Evolutionary conservation across 139 green algal species (phyloP).

Genomic region (Desmodesmus armatus): DNA sequence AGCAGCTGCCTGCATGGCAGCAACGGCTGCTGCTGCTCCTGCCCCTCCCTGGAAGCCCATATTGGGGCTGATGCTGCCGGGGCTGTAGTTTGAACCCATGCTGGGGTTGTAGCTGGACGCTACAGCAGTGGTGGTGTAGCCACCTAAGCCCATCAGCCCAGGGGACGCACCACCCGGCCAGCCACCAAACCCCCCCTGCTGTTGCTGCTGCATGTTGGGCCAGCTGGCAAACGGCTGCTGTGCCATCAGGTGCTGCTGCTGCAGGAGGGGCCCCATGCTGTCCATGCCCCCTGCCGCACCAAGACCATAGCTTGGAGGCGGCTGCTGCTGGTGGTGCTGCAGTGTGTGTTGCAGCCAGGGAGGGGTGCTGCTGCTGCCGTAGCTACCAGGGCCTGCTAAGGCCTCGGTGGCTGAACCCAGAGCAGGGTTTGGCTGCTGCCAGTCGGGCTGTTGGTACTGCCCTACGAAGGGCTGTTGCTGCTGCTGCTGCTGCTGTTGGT

Average conservation of each 20-base stretch:
- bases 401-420: too few relatives aligned
- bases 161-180: too few relatives aligned
- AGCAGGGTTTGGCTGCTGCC: background rate
- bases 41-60: background rate
- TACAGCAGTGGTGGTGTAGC: too few relatives aligned
- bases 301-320: too few relatives aligned
- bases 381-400: background rate
- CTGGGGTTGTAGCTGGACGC: too few relatives aligned
- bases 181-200: conserved; percentile 6
- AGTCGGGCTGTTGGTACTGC: background rate
- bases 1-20: too few relatives aligned
- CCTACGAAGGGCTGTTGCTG: background rate
- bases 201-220: background rate
- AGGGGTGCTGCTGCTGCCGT: conserved; percentile 21
- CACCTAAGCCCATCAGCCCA: too few relatives aligned
- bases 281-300: too few relatives aligned
- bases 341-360: conserved; percentile 13
- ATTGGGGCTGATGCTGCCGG: too few relatives aligned
- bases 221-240: too few relatives aligned
- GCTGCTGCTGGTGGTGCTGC: background rate
- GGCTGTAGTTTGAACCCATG: too few relatives aligned
- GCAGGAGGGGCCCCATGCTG: too few relatives aligned
- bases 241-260: background rate
- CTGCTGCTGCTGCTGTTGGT: conserved; percentile 31
- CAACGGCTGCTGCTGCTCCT: conserved; percentile 3